Percentiles rank a stretch among this genome's conserved stretches.
Evolutionary conservation across 169 alveolate genomes (phyloP).

Genomic region (Plasmodium gaboni): DNA sequence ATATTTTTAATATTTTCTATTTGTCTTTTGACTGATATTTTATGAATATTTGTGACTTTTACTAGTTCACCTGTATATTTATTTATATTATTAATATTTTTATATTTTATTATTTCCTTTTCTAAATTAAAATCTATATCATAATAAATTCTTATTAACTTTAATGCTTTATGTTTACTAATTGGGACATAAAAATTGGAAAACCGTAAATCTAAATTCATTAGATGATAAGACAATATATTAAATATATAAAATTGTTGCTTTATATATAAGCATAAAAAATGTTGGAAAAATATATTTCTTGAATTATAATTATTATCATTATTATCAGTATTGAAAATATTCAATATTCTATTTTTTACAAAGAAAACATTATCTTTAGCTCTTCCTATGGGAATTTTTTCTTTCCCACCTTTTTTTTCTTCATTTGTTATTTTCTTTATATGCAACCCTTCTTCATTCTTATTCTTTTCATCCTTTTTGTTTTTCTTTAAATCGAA

Average conservation of each 20-base stretch:
- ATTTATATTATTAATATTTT: constrained; percentile 48
- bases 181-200: constrained; percentile 60
- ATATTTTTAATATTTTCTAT: constrained; percentile 67
- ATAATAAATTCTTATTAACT: constrained; percentile 54
- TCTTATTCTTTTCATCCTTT: constrained; percentile 6
- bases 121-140: constrained; percentile 64
- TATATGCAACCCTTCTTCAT: constrained; percentile 2
- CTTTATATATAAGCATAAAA: constrained; percentile 63
- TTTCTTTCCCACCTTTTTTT: neutral
- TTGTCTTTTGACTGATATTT: constrained; percentile 70
- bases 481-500: constrained; percentile 15
- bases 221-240: constrained; percentile 51
- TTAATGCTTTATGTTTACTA: constrained; percentile 44
- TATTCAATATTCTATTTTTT: constrained; percentile 43
- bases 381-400: neutral
- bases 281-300: constrained; percentile 42
- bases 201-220: constrained; percentile 61
- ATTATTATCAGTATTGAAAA: constrained; percentile 57
- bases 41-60: constrained; percentile 50
- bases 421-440: neutral
- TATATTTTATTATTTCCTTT: constrained; percentile 52
- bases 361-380: constrained; percentile 62
- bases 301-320: constrained; percentile 19
- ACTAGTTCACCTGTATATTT: constrained; percentile 55
- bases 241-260: constrained; percentile 67